A percentile compares a stretch with the other conserved stretches of the same genome.
Evolutionary conservation across 805 yeast genomes (phyloP).

Genomic region (Saturnispora sekii): DNA sequence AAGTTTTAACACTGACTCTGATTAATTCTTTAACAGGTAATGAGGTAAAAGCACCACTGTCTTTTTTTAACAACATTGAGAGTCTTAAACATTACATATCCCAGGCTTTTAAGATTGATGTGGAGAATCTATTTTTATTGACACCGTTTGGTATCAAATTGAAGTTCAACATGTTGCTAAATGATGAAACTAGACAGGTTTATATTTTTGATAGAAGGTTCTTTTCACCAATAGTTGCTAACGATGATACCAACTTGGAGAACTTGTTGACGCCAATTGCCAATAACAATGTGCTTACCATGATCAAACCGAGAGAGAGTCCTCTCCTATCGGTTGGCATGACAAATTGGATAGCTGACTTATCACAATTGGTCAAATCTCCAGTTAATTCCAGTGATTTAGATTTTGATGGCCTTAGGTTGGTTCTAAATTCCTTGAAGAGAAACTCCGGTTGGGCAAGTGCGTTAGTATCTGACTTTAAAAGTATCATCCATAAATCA

Average conservation of each 20-base stretch:
- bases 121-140: conserved; percentile 38
- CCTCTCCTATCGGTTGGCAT: conserved; percentile 18
- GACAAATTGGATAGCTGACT: conserved; percentile 9
- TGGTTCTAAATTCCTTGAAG: conserved; percentile 30
- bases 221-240: conserved; percentile 27
- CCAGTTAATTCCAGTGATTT: conserved; percentile 22
- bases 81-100: conserved; percentile 34
- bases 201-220: conserved; percentile 56
- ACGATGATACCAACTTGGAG: conserved; percentile 5
- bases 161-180: conserved; percentile 38
- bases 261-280: conserved; percentile 17
- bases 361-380: conserved; percentile 15
- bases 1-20: conserved; percentile 16
- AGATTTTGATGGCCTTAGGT: conserved; percentile 28
- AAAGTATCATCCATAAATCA: conserved; percentile 16
- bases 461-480: conserved; percentile 28
- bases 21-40: conserved; percentile 39
- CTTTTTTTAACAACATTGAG: conserved; percentile 32
- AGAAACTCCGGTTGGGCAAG: conserved; percentile 32
- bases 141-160: conserved; percentile 59
- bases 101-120: conserved; percentile 32
- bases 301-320: conserved; percentile 28
- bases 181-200: conserved; percentile 42
- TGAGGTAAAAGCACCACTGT: conserved; percentile 27
- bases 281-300: conserved; percentile 19